These are phyloP conservation scores for Westerdykella sp. DNA, from an alignment of 2,329 filamentous ascomycete genomes.

Conservation along the genomic window DNA sequence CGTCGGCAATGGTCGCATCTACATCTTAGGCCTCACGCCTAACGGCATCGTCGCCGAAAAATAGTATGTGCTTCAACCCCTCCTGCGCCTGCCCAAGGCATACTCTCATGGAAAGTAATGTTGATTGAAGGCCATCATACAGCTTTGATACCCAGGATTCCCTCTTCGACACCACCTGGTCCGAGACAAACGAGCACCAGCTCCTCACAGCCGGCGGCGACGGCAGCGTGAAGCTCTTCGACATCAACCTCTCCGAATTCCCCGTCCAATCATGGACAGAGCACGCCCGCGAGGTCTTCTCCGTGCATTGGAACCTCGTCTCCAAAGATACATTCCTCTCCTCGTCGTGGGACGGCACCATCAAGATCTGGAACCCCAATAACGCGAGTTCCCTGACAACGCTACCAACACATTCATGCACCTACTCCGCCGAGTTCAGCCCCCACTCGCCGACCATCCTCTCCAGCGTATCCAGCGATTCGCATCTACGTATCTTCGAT, in stretches of 20 bases:
- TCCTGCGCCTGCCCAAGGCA: not conserved
- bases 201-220: constrained; percentile 84
- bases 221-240: constrained; percentile 90
- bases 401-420: constrained; percentile 85
- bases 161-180: constrained; percentile 92
- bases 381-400: constrained; percentile 70
- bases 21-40: constrained; percentile 73
- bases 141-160: constrained; percentile 97
- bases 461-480: constrained; percentile 83
- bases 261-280: constrained; percentile 90
- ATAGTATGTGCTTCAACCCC: constrained; percentile 47
- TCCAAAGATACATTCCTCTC: constrained; percentile 87
- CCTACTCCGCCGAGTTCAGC: constrained; percentile 86
- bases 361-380: constrained; percentile 91
- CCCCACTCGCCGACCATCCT: constrained; percentile 81
- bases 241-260: constrained; percentile 72
- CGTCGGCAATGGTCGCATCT: constrained; percentile 89
- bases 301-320: constrained; percentile 86
- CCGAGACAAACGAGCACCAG: constrained; percentile 94
- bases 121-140: constrained; percentile 3
- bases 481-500: constrained; percentile 84
- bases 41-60: constrained; percentile 80
- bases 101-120: not conserved
- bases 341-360: constrained; percentile 90
- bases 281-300: constrained; percentile 88